Evolutionary conservation across 257 asterid species (phyloP), one percentile per base, ranked within the genome.

Genomic region (Fraxinus pennsylvanica): DNA sequence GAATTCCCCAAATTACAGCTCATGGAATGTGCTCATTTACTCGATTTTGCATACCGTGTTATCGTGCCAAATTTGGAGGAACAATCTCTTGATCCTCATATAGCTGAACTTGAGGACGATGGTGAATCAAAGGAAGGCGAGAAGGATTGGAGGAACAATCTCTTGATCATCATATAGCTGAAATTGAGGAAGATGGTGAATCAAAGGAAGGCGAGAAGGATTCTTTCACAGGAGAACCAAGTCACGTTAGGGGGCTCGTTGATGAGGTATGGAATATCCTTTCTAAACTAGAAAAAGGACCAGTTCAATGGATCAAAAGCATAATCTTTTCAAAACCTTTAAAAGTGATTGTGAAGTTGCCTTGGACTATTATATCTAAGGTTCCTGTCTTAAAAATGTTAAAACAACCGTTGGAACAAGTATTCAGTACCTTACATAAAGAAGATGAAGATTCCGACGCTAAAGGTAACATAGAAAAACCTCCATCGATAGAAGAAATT

Each of bases 11-110:
- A 14, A 14, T 33, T 74, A 25, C 67, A 35, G n/a, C 71, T 82
- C 9, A 57, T 35, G 25, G 78, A 74, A 35, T 76, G 79, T 25
- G 77, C 92, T 25, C 96, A 90, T 25, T 22, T 89, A 9, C 90
- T 92, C 0, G 94, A 87, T 71, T 82, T 89, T n/a, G 13, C 91
- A 54, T 92, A 89, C 81, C 90, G 36, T 33, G 74, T 72, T 27
- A 85, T 92, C 47, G 90, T 89, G 68, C 90, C 92, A 0, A 74
- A 76, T 9, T 0, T 41, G 0, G 89, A 84, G 6, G 69, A 5
- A 19, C 22, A 82, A 3, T 47, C 76, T 61, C 80, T 54, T 1
- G 35, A 70, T 12, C 82, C 75, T 17, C 41, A 38, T 38, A 54
- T 68, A n/a, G 32, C 75, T 13, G 86, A 82, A 33, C 75, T 78